Conservation (phyloP, 331 rosid genomes). For the Prunus yedoensis region DNA sequence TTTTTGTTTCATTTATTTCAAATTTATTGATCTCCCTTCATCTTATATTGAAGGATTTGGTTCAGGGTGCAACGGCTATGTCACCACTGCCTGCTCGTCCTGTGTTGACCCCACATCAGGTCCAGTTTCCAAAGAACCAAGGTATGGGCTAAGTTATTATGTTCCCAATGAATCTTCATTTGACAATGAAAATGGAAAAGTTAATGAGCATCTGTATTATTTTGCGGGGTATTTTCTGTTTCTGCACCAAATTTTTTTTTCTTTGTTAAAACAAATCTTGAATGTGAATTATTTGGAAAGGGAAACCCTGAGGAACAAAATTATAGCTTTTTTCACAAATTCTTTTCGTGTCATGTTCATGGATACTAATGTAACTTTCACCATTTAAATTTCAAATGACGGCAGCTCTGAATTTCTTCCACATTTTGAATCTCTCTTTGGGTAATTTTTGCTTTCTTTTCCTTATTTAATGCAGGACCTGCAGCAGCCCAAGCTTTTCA, state of each 20-base stretch:
- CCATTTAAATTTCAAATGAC: background rate
- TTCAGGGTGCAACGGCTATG: conserved; percentile 56
- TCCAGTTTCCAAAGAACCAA: conserved; percentile 76
- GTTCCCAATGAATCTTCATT: background rate
- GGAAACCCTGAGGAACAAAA: background rate
- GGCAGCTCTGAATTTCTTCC: background rate
- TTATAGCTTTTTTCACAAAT: background rate
- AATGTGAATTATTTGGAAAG: background rate
- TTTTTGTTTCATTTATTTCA: background rate
- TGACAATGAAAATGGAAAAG: background rate
- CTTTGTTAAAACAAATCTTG: background rate
- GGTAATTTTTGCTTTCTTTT: background rate
- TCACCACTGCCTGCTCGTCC: conserved; percentile 59
- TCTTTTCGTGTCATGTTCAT: background rate
- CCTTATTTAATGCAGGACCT: conserved; percentile 43
- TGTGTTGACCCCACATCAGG: conserved; percentile 50
- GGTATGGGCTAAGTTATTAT: conserved; percentile 39
- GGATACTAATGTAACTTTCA: background rate
- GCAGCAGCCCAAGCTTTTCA: conserved; percentile 59
- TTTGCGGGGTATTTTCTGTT: background rate
- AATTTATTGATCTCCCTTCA: conserved; percentile 13
- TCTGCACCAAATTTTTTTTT: background rate
- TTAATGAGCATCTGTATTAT: background rate
- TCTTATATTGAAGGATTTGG: conserved; percentile 60
- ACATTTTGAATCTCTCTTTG: background rate